Evolutionary conservation across 331 rosid genomes (phyloP).

Genomic region (Malus hybrid): DNA sequence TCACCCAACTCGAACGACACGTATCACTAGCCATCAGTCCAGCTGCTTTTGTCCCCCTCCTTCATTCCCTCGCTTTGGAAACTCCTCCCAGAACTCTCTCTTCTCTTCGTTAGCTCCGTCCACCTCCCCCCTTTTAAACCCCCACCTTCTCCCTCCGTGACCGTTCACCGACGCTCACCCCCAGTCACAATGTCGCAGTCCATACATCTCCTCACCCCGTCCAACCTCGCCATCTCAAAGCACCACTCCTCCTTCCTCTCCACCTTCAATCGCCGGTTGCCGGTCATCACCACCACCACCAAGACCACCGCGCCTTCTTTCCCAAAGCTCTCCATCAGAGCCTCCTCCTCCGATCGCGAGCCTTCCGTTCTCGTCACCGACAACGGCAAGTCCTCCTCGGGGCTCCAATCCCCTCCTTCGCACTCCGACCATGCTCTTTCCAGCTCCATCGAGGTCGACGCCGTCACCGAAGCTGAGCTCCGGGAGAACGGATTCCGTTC

Average conservation of each 20-base stretch:
- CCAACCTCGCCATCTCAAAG: slow-evolving; percentile 9
- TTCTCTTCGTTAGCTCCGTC: slow-evolving; percentile 1
- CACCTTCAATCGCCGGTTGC: slow-evolving; percentile 13
- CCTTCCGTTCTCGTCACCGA: slow-evolving; percentile 21
- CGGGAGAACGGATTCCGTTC: slow-evolving; percentile 77
- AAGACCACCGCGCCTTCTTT: not conserved
- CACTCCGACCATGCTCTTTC: not conserved
- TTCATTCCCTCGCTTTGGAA: not conserved
- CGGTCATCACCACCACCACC: slow-evolving; percentile 11
- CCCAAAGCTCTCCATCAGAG: slow-evolving; percentile 17
- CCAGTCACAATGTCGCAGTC: slow-evolving; percentile 44
- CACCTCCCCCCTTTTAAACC: not conserved
- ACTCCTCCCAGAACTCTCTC: not conserved
- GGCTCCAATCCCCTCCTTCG: slow-evolving; percentile 8
- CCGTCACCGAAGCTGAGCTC: slow-evolving; percentile 79
- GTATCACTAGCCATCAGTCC: no score
- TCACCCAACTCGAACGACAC: no score
- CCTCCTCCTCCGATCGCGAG: slow-evolving; percentile 34
- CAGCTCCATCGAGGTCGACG: slow-evolving; percentile 69
- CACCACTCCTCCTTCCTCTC: not conserved
- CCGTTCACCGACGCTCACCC: not conserved
- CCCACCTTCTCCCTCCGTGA: not conserved
- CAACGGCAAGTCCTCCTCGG: slow-evolving; percentile 22
- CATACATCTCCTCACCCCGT: slow-evolving; percentile 34
- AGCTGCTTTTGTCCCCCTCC: not conserved